Evolutionary conservation across 2,329 filamentous ascomycete species (phyloP).

Genomic region (Aspergillus eucalypticola): DNA sequence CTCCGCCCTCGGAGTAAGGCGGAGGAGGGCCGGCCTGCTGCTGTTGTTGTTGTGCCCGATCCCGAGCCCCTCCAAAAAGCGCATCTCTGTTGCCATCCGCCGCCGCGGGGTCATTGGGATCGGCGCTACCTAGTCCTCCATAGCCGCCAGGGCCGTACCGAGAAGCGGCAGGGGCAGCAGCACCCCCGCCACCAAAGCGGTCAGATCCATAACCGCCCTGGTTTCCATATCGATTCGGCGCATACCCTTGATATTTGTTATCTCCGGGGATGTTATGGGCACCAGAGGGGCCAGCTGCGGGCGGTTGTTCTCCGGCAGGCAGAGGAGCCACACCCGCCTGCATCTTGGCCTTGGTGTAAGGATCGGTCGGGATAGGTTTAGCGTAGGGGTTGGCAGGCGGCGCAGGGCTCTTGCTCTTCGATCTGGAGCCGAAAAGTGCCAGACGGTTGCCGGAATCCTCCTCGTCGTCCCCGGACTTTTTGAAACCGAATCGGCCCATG

Average conservation of each 20-base stretch:
- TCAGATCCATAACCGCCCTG: slow-evolving; percentile 54
- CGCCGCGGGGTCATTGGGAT: slow-evolving; percentile 52
- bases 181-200: slow-evolving; percentile 52
- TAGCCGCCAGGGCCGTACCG: slow-evolving; percentile 55
- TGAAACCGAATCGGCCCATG: slow-evolving; percentile 45
- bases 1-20: slow-evolving; percentile 27
- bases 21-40: slow-evolving; percentile 29
- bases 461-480: slow-evolving; percentile 54
- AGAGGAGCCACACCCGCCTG: slow-evolving; percentile 42
- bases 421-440: slow-evolving; percentile 60
- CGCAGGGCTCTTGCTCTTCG: slow-evolving; percentile 56
- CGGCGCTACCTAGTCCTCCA: slow-evolving; percentile 54
- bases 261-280: slow-evolving; percentile 34
- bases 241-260: slow-evolving; percentile 46
- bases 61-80: slow-evolving; percentile 59
- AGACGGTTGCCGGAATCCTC: slow-evolving; percentile 54
- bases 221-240: slow-evolving; percentile 55
- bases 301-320: slow-evolving; percentile 34
- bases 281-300: slow-evolving; percentile 25
- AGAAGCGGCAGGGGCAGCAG: slow-evolving; percentile 43
- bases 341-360: slow-evolving; percentile 55
- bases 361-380: slow-evolving; percentile 53
- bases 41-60: slow-evolving; percentile 51
- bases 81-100: slow-evolving; percentile 58
- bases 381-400: slow-evolving; percentile 59